These are phyloP conservation scores for Striga asiatica DNA, from an alignment of 257 asterid species.

Conservation along the genomic window DNA sequence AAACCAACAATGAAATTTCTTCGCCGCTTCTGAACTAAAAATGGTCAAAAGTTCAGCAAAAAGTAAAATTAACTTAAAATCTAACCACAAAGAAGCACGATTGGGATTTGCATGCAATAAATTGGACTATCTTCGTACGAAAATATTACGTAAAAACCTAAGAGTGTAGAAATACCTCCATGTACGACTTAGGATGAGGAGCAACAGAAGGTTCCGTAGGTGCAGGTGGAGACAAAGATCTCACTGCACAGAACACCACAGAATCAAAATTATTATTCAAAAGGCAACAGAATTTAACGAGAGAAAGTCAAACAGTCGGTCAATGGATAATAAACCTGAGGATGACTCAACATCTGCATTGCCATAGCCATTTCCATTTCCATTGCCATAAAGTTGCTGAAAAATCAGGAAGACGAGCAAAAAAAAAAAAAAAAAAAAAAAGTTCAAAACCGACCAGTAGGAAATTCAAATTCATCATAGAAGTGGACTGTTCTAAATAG, in stretches of 20 bases:
- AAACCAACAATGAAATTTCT: not conserved
- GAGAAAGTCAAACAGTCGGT: slow-evolving; percentile 5
- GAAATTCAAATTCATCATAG: not conserved
- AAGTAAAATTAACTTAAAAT: not conserved
- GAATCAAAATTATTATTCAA: not conserved
- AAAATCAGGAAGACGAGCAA: slow-evolving; percentile 19
- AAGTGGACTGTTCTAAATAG: not conserved
- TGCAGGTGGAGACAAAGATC: slow-evolving; percentile 61
- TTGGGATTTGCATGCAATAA: not conserved
- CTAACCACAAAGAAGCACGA: not conserved
- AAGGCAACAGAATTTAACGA: not conserved
- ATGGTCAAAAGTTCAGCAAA: not conserved
- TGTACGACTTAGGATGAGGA: slow-evolving; percentile 75
- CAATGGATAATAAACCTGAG: slow-evolving; percentile 53
- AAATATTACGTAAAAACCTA: not conserved
- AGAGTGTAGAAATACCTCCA: slow-evolving; percentile 52
- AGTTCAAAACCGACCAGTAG: not conserved
- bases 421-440: slow-evolving; percentile 11
- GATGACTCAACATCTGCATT: slow-evolving; percentile 37
- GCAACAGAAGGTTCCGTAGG: slow-evolving; percentile 56
- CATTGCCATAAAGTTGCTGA: slow-evolving; percentile 69
- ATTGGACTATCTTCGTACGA: not conserved
- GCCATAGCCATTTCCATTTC: slow-evolving; percentile 70
- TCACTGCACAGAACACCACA: slow-evolving; percentile 37
- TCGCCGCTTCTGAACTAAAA: not conserved